Evolutionary conservation across 176 grass and related monocot genomes (phyloP).

Genomic region (Avena atlantica): DNA sequence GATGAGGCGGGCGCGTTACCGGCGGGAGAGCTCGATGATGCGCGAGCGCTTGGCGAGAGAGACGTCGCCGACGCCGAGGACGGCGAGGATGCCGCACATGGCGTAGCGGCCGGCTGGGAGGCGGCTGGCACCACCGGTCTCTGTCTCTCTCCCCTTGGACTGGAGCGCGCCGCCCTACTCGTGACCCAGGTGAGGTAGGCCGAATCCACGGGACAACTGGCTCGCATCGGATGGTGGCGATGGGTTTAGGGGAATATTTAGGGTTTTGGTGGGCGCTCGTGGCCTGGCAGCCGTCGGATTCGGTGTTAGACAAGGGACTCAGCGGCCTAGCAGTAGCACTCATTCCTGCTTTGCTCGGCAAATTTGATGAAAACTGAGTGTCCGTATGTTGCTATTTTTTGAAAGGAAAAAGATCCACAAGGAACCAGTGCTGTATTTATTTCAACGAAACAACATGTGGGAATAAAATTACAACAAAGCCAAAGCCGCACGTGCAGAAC

Average conservation of each 20-base stretch:
- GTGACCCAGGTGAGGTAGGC: neutral
- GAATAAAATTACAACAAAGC: too few relatives aligned
- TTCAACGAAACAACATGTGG: too few relatives aligned
- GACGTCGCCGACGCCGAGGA: slow-evolving; percentile 84
- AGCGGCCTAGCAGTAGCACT: too few relatives aligned
- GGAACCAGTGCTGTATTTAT: too few relatives aligned
- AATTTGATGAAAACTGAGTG: too few relatives aligned
- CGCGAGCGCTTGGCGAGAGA: slow-evolving; percentile 84
- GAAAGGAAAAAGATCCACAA: too few relatives aligned
- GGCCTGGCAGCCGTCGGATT: neutral
- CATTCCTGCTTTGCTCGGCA: too few relatives aligned
- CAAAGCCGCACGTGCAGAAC: too few relatives aligned
- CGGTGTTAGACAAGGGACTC: neutral
- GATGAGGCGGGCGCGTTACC: slow-evolving; percentile 41
- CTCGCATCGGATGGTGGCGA: neutral
- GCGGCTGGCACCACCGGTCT: neutral
- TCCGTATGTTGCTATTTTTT: too few relatives aligned
- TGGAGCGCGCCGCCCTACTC: neutral
- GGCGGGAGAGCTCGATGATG: slow-evolving; percentile 94
- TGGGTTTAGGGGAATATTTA: neutral
- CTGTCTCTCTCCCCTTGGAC: neutral
- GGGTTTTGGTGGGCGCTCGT: neutral
- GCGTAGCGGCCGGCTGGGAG: slow-evolving; percentile 22
- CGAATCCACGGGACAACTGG: neutral
- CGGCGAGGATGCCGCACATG: slow-evolving; percentile 99